phyloP scores from a whole-genome alignment of 1,284 basidiomycete species.

The Xanthoconium separans region DNA sequence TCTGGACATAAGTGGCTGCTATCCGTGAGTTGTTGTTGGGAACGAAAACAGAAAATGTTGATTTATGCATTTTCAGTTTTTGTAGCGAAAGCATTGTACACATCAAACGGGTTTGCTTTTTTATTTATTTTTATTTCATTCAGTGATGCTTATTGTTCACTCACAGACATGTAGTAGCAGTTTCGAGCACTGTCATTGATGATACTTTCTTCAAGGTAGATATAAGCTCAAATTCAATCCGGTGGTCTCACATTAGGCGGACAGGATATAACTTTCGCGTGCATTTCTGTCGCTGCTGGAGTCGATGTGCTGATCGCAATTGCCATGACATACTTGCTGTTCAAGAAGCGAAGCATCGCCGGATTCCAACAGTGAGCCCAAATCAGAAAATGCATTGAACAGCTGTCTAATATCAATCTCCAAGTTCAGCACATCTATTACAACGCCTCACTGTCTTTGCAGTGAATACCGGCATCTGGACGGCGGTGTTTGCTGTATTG shows the following conservation, averaged over 20 bases:
- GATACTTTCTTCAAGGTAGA: no score
- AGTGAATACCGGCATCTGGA: slow-evolving; percentile 15
- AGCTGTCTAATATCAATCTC: neutral
- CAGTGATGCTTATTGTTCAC: no score
- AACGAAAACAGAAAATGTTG: neutral
- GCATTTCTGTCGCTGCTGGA: neutral
- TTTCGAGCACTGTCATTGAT: no score
- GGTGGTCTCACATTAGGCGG: neutral
- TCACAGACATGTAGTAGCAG: no score
- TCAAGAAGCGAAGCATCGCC: neutral
- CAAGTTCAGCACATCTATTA: slow-evolving; percentile 6
- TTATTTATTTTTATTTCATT: no score
- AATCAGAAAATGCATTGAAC: neutral
- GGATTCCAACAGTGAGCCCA: neutral
- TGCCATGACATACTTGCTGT: slow-evolving; percentile 8
- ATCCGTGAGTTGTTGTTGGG: neutral
- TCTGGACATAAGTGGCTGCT: neutral
- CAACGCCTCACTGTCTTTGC: slow-evolving; percentile 11
- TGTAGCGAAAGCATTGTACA: neutral
- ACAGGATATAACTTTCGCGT: neutral
- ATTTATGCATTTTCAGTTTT: slow-evolving; percentile 1
- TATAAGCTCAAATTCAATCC: no score
- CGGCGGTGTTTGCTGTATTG: slow-evolving; percentile 4
- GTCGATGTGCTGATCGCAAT: slow-evolving; percentile 10
- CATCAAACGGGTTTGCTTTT: neutral